phyloP scores from a whole-genome alignment of 169 alveolate species.

The Perkinsus olseni region DNA sequence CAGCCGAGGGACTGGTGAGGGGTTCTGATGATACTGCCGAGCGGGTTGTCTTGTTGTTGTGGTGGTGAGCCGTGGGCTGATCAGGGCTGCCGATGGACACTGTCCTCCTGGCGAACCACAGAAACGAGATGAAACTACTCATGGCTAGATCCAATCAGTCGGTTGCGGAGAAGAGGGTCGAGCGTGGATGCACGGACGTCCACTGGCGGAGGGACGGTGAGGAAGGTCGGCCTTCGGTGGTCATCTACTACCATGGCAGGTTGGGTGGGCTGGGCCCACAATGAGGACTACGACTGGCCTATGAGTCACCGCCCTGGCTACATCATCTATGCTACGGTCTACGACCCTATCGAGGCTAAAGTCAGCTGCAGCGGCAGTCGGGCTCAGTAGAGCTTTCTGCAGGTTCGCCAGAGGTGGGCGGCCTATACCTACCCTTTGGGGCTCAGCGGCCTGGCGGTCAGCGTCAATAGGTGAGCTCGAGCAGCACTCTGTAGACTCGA shows the following conservation, averaged over 20 bases:
- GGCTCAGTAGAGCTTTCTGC: background rate
- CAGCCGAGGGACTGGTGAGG: background rate
- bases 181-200: background rate
- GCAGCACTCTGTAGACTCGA: background rate
- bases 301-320: background rate
- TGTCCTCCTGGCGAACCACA: background rate
- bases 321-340: background rate
- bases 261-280: background rate
- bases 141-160: background rate
- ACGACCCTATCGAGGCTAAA: background rate
- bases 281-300: background rate
- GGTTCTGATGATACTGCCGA: background rate
- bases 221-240: background rate
- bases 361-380: background rate
- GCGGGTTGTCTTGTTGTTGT: too few species aligned
- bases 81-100: background rate
- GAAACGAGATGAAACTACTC: background rate
- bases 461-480: background rate
- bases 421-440: background rate
- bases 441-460: background rate
- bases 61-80: background rate
- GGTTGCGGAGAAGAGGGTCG: background rate
- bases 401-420: background rate
- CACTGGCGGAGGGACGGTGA: background rate
- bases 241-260: background rate